Percentiles rank a stretch among this genome's conserved stretches.
Conservation (phyloP, 208 protist species). For the Leishmania martiniquensis region DNA sequence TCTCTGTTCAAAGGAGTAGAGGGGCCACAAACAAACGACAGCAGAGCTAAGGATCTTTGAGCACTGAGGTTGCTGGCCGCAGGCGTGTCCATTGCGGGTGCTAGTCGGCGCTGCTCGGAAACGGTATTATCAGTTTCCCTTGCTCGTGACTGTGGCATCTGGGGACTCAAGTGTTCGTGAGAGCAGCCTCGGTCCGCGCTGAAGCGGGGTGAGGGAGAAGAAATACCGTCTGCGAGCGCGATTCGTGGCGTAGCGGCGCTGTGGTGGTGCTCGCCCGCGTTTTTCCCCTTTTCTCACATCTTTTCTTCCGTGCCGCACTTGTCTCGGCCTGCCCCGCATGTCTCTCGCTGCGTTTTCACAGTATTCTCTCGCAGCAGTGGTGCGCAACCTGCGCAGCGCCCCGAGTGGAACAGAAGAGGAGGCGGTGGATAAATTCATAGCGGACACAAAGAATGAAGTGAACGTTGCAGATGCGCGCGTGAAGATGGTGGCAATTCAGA, state of each 20-base stretch:
- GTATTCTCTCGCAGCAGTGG: conserved; percentile 92
- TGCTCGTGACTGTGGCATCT: not conserved
- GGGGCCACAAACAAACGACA: not conserved
- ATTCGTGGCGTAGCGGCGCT: not conserved
- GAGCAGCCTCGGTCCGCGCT: not conserved
- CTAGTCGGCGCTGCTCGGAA: not conserved
- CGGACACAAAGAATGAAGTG: conserved; percentile 96
- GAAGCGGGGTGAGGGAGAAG: no score
- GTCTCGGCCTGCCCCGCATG: conserved; percentile 1
- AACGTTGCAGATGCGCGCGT: conserved; percentile 79
- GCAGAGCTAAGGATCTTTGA: not conserved
- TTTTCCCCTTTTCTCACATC: not conserved
- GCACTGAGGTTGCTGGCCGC: not conserved
- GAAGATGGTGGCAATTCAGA: conserved; percentile 96
- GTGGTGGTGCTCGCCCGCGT: not conserved
- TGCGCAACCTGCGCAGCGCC: conserved; percentile 94
- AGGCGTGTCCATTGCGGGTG: not conserved
- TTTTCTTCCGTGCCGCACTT: not conserved
- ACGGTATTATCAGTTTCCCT: not conserved
- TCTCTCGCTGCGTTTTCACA: conserved; percentile 73
- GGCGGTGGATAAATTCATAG: conserved; percentile 92
- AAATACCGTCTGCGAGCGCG: not conserved
- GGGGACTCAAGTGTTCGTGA: not conserved
- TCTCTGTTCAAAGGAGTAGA: not conserved
- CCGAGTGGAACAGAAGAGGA: conserved; percentile 88